Evolutionary conservation across 768 basidiomycete species (phyloP), one percentile per base, ranked within the genome.

Genomic region (Sarcodon aspratus): DNA sequence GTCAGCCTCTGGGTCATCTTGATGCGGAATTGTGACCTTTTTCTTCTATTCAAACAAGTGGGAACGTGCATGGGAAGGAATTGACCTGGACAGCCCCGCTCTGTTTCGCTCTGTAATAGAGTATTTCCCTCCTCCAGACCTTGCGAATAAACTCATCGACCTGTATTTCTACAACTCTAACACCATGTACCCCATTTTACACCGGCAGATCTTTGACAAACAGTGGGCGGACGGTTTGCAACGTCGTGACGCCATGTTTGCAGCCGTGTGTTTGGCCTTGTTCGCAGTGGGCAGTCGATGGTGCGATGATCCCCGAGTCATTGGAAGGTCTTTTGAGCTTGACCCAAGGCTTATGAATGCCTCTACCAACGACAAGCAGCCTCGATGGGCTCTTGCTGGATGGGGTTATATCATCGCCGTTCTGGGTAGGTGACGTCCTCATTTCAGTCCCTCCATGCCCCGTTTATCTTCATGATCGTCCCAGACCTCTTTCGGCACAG

Each of bases 201-300:
- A 91, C 58, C 73, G 72, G 17, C 78, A 78, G 6, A 79, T 81
- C 0, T 91, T 93, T 57, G 67, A 78, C 35, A 70, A 70, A 12
- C 76, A 82, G 43, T 81, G 79, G 68, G 65, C 58, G 33, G 71
- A 76, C 1, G 67, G 67, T 7, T 57, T 82, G 21, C 74, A 85
- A 54, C 66, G 85, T 50, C 61, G 69, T 7, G 40, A 42, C 13
- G 40, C 27, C 13, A 77, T 75, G 66, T 91, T 89, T 56, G 66
- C 73, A 6, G 69, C 70, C 45, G 67, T 83, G 6, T 81, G 82
- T 53, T 60, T 85, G 42, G 62, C 73, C 34, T 46, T 90, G 1
- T 85, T 86, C 61, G 84, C 88, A 13, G 69, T 83, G 32, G 83
- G 79, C 1, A 76, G 81, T 44, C 73, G 81, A 42, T 87, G 76